Base-by-base conservation (phyloP, 2,329 filamentous ascomycete species). In the Xylariales sp. region DNA sequence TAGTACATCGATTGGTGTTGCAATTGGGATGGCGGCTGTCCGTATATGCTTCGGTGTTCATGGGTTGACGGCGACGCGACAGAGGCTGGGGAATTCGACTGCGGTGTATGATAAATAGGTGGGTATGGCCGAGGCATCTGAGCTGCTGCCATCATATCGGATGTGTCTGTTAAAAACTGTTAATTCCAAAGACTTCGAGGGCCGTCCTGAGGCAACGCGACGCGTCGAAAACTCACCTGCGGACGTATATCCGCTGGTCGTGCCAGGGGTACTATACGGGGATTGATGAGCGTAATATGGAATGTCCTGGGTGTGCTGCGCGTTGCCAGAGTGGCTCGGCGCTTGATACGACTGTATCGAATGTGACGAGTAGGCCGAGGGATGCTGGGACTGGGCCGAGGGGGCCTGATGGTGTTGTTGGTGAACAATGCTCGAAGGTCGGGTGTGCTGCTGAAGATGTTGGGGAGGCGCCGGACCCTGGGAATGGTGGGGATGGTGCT, bases 41-140 rank as follows among this genome's bases (percentile, higher is more conserved):
- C 91, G 80, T 97, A 98, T 78, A 98, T 88, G 75, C 89, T 91
- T 74, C 94, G 87, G 82, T 97, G 93, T 77, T 98, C 95, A 81
- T 97, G 94, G 64, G 90, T 87, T 65, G 94, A 93, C 28, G 93
- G 91, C 41, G 95, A 97, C 71, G 94, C 92, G 75, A 97, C 94
- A 58, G 94, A 97, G 46, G 93, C 93, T 56, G 95, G 95, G 63
- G 95, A 97, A 81, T 95, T 97, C 64, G 94, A 97, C 83, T 97
- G 94, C 63, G 94, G 94, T 18, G 94, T 97, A 80, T 97, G 93
- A 79, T 97, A 97, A 78, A 97, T 97, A 68, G 93, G 93, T 74
- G 94, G 94, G 79, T 97, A 97, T 54, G 90, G 89, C 80, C 91
- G 89, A 81, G 93, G 91, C 92, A 89, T 86, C 78, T 84, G 82